Conservation (phyloP, 805 yeast species). For the Nakazawaea siamensis region DNA sequence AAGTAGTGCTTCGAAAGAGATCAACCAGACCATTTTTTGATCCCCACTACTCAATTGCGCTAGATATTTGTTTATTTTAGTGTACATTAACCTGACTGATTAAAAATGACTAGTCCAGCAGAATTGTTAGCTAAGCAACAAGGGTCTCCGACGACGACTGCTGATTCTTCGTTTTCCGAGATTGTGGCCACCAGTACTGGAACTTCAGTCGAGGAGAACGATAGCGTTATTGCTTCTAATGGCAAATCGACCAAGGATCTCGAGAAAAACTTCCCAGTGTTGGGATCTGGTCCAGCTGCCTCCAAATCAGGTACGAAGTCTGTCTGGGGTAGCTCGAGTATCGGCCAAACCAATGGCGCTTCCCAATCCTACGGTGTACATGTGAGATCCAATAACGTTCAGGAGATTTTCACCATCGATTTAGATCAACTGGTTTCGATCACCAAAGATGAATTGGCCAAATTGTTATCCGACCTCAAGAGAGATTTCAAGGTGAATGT, state of each 20-base stretch:
- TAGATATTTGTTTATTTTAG: slow-evolving; percentile 11
- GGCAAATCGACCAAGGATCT: slow-evolving; percentile 22
- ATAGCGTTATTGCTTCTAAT: slow-evolving; percentile 3
- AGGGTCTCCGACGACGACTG: neutral
- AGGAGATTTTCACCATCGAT: slow-evolving; percentile 73
- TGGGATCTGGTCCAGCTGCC: slow-evolving; percentile 38
- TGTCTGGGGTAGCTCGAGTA: slow-evolving; percentile 44
- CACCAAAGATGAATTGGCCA: slow-evolving; percentile 57
- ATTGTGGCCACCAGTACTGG: slow-evolving; percentile 1
- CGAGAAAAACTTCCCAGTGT: slow-evolving; percentile 57
- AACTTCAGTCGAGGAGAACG: slow-evolving; percentile 10
- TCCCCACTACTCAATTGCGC: no score
- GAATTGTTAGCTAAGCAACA: slow-evolving; percentile 29
- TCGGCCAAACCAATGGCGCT: slow-evolving; percentile 21
- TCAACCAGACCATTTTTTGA: no score
- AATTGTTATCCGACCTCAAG: slow-evolving; percentile 57
- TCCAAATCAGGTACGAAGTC: slow-evolving; percentile 16
- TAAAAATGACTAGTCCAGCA: slow-evolving; percentile 31
- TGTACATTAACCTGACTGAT: slow-evolving; percentile 1
- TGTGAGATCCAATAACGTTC: slow-evolving; percentile 48
- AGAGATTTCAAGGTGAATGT: slow-evolving; percentile 54
- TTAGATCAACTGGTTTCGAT: slow-evolving; percentile 60
- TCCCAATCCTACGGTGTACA: slow-evolving; percentile 14
- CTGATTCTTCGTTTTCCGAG: neutral
- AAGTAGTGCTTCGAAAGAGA: no score